These are phyloP conservation scores for Allium cepa DNA, from an alignment of 106 monocot species.

Conservation along the genomic window DNA sequence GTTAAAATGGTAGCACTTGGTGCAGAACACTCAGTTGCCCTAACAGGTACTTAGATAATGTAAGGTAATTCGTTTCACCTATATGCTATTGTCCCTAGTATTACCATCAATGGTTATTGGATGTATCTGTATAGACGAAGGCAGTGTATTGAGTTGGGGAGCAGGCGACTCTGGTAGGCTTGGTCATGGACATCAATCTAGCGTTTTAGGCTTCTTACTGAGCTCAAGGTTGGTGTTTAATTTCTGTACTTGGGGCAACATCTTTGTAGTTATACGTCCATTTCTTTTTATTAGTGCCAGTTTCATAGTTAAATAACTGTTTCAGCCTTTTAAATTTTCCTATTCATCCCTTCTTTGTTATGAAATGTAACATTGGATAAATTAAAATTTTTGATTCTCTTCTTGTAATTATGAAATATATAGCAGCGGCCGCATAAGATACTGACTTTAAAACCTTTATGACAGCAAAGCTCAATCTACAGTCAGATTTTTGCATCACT, in stretches of 20 bases:
- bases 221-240: conserved; percentile 51
- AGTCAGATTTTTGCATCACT: neutral
- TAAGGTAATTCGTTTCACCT: too few species aligned
- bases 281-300: neutral
- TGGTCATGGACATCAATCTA: conserved; percentile 82
- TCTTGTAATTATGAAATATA: too few species aligned
- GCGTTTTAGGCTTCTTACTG: conserved; percentile 55
- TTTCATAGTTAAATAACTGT: too few species aligned
- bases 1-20: conserved; percentile 70
- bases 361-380: too few species aligned
- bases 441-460: neutral
- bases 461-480: neutral
- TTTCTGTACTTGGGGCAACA: neutral
- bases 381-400: too few species aligned
- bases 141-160: conserved; percentile 86
- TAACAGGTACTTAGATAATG: conserved; percentile 48
- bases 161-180: conserved; percentile 83
- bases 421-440: too few species aligned
- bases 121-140: conserved; percentile 41
- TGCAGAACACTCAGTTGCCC: conserved; percentile 87
- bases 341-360: too few species aligned
- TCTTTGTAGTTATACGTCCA: neutral
- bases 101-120: neutral
- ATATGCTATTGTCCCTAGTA: too few species aligned
- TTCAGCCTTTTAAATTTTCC: too few species aligned